Base-by-base conservation (phyloP, 768 basidiomycete genomes). In the Saitozyma sp. region DNA sequence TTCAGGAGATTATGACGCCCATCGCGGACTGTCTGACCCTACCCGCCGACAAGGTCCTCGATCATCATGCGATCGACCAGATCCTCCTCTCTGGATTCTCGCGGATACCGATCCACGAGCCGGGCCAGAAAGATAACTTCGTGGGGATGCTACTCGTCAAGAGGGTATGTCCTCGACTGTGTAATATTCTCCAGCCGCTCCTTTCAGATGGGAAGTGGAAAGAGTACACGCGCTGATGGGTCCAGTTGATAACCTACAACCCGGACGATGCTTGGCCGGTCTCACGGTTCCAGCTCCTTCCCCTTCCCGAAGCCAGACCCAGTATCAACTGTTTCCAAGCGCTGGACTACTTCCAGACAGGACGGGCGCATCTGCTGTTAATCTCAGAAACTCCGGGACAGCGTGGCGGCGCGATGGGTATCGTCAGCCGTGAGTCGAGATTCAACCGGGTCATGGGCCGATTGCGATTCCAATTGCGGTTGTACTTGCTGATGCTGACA, bases 261-360 rank as follows among this genome's bases (percentile, higher is more conserved):
- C 92, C 93, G 0, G 84, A 88, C n/a, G 83, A 88, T 75, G 85
- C 68, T 29, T 66, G 70, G 66, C 78, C 69, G 8, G 76, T 78
- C 0, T 70, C 67, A 0, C 80, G 85, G 45, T 91, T 97, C 76
- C 81, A 84, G 2, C 83, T 98, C 0, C 87, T 89, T 0, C 88
- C 95, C 37, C 79, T 98, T 13, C 95, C 95, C 0, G 95, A 98
- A 80, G 93, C 93, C 6, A 82, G 83, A 48, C 91, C 92, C 0
- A 84, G 85, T 9, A 94, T 96, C 75, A 94, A 91, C 71, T 96
- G 77, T 70, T 92, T 96, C 82, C 92, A 97, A 76, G 92, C 92
- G 0, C 80, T 97, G 50, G 92, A 96, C 76, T 95, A 93, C 75
- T 94, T 81, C 79, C 95, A 96, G 83, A 94, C 93, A 0, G 95